Evolutionary conservation across 1,284 basidiomycete species (phyloP).

Genomic region (Puccinia novopanici): DNA sequence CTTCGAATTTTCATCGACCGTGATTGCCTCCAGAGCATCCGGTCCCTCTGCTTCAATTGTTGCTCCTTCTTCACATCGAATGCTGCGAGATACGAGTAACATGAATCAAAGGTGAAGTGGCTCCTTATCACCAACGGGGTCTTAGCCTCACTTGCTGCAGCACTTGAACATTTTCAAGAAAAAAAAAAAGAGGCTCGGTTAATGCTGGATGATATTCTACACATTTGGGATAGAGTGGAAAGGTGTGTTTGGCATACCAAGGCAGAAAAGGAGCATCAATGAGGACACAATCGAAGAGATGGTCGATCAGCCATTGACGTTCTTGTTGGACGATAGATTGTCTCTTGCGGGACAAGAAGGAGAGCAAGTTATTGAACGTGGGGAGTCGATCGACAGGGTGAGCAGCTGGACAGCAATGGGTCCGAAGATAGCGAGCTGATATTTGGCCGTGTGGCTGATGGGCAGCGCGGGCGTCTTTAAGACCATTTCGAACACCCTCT

Average conservation of each 20-base stretch:
- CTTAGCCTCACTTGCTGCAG: conserved; percentile 68
- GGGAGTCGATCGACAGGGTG: conserved; percentile 68
- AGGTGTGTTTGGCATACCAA: conserved; percentile 64
- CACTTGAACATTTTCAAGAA: conserved; percentile 61
- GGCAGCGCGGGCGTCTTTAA: conserved; percentile 29
- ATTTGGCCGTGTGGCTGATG: conserved; percentile 44
- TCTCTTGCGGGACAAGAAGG: conserved; percentile 59
- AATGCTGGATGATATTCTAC: neutral
- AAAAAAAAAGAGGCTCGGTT: neutral
- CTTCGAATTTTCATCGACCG: conserved; percentile 69
- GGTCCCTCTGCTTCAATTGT: conserved; percentile 63
- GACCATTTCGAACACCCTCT: conserved; percentile 54
- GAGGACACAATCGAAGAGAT: conserved; percentile 67
- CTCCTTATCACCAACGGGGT: conserved; percentile 72
- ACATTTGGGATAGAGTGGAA: neutral
- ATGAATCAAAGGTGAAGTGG: conserved; percentile 79
- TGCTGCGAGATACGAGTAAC: conserved; percentile 72
- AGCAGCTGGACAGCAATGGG: conserved; percentile 57
- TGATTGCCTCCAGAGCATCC: conserved; percentile 67
- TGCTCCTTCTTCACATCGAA: conserved; percentile 55
- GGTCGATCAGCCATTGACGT: conserved; percentile 65
- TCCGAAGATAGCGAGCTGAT: conserved; percentile 55
- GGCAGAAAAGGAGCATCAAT: conserved; percentile 76
- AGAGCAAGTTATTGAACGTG: conserved; percentile 66
- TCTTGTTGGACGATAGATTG: conserved; percentile 66